Conservation (phyloP, 345 rosid species). For the Populus tremula region DNA sequence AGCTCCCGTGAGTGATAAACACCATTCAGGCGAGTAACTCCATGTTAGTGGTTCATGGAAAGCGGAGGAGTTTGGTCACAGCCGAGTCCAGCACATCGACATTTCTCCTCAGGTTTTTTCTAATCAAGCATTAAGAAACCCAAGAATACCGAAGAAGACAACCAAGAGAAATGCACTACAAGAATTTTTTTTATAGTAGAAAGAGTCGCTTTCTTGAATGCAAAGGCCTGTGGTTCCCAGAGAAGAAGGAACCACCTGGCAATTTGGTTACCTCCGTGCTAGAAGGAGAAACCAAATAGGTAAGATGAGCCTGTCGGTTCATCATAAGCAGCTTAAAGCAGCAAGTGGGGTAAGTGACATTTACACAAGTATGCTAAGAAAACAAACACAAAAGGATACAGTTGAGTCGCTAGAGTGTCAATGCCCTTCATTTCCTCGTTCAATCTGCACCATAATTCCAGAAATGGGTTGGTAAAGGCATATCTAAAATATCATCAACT, state of each 20-base stretch:
- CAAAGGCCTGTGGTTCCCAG: not conserved
- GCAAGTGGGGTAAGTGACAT: not conserved
- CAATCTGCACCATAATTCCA: slow-evolving; percentile 47
- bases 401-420: slow-evolving; percentile 55
- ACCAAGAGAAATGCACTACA: not conserved
- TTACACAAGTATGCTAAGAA: not conserved
- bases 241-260: not conserved
- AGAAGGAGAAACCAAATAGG: not conserved
- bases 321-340: not conserved
- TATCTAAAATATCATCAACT: not conserved
- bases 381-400: slow-evolving; percentile 66
- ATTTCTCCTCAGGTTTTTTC: slow-evolving; percentile 75
- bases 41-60: slow-evolving; percentile 26
- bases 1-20: not conserved
- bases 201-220: not conserved
- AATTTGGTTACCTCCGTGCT: not conserved
- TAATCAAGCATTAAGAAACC: slow-evolving; percentile 44
- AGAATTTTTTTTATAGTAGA: not conserved
- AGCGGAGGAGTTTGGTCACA: slow-evolving; percentile 64
- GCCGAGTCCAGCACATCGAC: slow-evolving; percentile 80
- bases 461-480: not conserved
- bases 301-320: not conserved
- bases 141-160: not conserved
- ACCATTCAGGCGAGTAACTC: not conserved
- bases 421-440: slow-evolving; percentile 87